Base-by-base conservation (phyloP, 1,284 basidiomycete genomes). In the Abortiporus biennis region DNA sequence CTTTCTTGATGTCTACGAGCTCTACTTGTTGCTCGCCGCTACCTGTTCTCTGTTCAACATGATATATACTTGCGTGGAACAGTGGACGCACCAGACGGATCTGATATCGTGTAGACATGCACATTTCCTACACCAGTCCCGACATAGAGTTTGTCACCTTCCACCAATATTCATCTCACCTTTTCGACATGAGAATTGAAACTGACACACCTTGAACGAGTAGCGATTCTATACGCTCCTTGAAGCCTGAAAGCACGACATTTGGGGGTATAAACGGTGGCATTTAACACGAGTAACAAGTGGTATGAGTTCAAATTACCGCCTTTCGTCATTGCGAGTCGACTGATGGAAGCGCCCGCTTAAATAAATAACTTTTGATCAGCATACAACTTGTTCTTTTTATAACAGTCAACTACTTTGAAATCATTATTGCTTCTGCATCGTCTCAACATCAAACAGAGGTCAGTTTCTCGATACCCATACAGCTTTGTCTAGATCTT, bases 121-220 rank as follows among this genome's bases (percentile, higher is more conserved):
- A 94, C 56, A 43, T 66, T 81, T 16, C 91, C 91, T 3, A 68
- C 75, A 1, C 76, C 72, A 8, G 83, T 84, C 9, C 90, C 91
- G 35, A 90, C 58, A 54, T 89, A 93, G 12, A 94, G 58, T 49
- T 77, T 76, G 57, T 86, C 80, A 30, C 78, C 90, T 92, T 55
- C 16, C 39, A 12, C 16, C 22, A 6, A 25, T n/a, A 40, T 46
- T 47, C 43, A 33, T 42, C 15, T n/a, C 27, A 27, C 40, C 33
- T 44, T 30, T 17, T 47, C 25, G 17, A 21, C 15, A 29, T 27
- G 13, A n/a, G 31, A 16, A 21, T 20, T 22, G 17, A 9, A 25
- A 20, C 36, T 11, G 29, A 42, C 27, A 37, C 50, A 68, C 78
- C 78, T 65, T 81, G 75, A 5, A 77, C 65, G 21, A 67, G 55